Base-by-base conservation (phyloP, 257 asterid genomes). In the Primulina eburnea region DNA sequence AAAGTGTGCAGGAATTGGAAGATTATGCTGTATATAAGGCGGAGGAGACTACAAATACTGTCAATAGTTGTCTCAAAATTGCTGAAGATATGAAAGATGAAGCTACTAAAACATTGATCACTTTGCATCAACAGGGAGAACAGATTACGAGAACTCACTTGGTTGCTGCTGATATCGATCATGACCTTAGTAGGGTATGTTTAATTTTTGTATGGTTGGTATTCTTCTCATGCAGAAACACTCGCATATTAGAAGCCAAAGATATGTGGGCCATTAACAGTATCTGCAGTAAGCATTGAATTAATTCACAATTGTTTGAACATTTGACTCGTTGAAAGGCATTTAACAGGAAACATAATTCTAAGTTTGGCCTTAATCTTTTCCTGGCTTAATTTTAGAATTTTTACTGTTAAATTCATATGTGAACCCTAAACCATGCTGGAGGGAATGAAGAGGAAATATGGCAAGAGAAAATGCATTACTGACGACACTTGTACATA, bases 111-210 rank as follows among this genome's bases (percentile, higher is more conserved):
- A 94, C 97, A 40, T 70, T 94, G 82, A 87, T 86, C 28, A 83
- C 88, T 60, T 71, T 94, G 75, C 99, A 94, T 86, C 97, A 91
- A 43, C 99, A 94, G 77, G 99, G 99, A 66, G 98, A 94, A 79
- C 97, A 89, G 79, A 89, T 94, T 75, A 81, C 96, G 1, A 80
- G 87, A 78, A 89, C 95, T 32, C 99, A 94, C 79, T 69, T 77
- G 83, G 80, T 78, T 70, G 99, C 97, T 67, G 96, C 97, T 55
- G 96, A 91, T 62, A 88, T 94, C 1, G 98, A 94, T 70, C 89
- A 84, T 66, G 96, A 89, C 75, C 97, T 94, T 72, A 94, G 96
- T 68, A 81, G 89, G 93, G 99, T 94, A 89, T 79, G 88, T 68
- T 16, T 76, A 65, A 9, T 8, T 47, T 70, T 70, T 30, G 29